Evolutionary conservation across 129 eudicot genomes (phyloP).

Genomic region (Kitagawia praeruptora): DNA sequence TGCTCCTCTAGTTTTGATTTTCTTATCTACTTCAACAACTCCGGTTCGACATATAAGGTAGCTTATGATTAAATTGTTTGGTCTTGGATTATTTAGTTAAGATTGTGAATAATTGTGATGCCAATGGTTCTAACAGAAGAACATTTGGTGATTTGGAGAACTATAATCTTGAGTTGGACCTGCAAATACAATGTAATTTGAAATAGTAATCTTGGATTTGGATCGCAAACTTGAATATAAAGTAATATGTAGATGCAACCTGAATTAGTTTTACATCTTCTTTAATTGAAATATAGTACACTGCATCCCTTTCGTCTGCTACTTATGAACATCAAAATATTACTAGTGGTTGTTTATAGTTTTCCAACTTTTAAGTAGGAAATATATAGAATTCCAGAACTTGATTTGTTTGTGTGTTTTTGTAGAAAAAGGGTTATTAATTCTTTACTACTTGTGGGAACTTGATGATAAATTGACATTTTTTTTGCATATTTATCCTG

Average conservation of each 20-base stretch:
- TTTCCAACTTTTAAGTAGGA: not conserved
- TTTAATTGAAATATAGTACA: not conserved
- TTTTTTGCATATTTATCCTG: not conserved
- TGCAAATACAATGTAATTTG: not conserved
- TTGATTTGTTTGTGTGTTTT: too few species aligned
- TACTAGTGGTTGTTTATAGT: not conserved
- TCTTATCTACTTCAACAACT: not conserved
- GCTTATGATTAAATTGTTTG: not conserved
- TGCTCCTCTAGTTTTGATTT: not conserved
- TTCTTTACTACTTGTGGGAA: not conserved
- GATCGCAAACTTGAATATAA: not conserved
- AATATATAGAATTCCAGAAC: not conserved
- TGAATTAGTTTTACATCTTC: not conserved
- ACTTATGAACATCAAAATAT: not conserved
- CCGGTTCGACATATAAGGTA: conserved; percentile 1
- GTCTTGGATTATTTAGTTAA: not conserved
- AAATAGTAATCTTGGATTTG: not conserved
- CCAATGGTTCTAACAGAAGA: not conserved
- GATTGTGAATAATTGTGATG: not conserved
- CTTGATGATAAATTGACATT: not conserved
- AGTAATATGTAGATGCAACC: not conserved
- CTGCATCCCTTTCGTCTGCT: not conserved
- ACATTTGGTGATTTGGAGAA: not conserved
- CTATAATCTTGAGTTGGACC: not conserved
- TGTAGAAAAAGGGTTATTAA: too few species aligned